Evolutionary conservation across 108 stramenopile species (phyloP).

Genomic region (Nitzschia sp.): DNA sequence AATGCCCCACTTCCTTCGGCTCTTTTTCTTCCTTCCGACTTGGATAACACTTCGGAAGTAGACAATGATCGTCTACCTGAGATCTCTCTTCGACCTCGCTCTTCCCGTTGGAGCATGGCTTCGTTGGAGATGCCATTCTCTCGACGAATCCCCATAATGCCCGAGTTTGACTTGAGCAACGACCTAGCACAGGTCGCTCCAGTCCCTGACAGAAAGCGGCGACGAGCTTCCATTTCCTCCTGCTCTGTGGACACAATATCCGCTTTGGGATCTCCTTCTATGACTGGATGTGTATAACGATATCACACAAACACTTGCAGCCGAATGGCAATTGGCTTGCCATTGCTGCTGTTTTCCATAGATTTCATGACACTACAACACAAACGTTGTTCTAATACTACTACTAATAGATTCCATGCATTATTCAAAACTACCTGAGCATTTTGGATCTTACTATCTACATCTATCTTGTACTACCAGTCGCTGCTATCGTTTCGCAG

Average conservation of each 20-base stretch:
- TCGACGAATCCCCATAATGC: background rate
- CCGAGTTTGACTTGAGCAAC: background rate
- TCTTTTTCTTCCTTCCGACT: conserved; percentile 8
- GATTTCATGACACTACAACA: too few species aligned
- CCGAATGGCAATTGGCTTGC: too few species aligned
- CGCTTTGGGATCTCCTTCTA: background rate
- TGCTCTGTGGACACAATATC: conserved; percentile 1
- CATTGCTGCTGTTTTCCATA: too few species aligned
- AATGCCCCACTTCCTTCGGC: background rate
- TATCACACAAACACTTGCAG: too few species aligned
- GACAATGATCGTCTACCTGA: background rate
- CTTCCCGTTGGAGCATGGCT: background rate
- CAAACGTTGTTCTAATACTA: too few species aligned
- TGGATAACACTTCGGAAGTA: background rate
- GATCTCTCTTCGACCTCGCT: conserved; percentile 1
- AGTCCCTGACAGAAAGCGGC: conserved; percentile 5
- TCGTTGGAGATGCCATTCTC: background rate
- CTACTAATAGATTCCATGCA: too few species aligned
- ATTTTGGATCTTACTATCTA: too few species aligned
- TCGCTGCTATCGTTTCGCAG: too few species aligned
- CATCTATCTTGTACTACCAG: too few species aligned
- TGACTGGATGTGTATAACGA: background rate
- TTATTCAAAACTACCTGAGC: too few species aligned
- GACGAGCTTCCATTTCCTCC: conserved; percentile 17
- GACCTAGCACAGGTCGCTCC: background rate